phyloP scores from a whole-genome alignment of 2,329 filamentous ascomycete genomes.

The Apiospora rasikravindrae region DNA sequence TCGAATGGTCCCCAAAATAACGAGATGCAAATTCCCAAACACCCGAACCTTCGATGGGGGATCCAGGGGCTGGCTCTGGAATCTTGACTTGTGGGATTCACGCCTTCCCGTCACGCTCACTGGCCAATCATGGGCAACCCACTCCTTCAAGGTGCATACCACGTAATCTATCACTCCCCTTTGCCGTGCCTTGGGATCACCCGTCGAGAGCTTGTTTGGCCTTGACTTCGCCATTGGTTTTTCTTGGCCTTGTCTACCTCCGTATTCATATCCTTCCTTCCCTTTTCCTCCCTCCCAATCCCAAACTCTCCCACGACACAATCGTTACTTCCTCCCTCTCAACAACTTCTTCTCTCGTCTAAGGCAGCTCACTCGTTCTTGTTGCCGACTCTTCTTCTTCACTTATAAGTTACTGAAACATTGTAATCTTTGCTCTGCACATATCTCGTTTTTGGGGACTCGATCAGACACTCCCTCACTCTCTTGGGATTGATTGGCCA shows the following conservation, averaged over 20 bases:
- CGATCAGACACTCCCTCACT: background rate
- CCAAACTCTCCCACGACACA: conserved; percentile 19
- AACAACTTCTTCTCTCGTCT: conserved; percentile 27
- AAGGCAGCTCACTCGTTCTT: conserved; percentile 38
- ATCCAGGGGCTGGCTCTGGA: conserved; percentile 2
- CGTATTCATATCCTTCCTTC: conserved; percentile 21
- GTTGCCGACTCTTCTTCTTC: conserved; percentile 28
- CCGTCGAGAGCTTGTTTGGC: conserved; percentile 14
- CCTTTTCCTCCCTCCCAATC: conserved; percentile 22
- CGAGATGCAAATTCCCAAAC: conserved; percentile 11
- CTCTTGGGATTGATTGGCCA: background rate
- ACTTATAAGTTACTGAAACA: conserved; percentile 7
- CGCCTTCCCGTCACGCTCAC: background rate
- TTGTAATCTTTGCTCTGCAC: conserved; percentile 22
- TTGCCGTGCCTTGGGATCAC: too few species aligned
- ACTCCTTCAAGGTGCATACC: conserved; percentile 14
- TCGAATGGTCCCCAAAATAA: background rate
- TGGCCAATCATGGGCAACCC: conserved; percentile 4
- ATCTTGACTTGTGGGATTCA: conserved; percentile 13
- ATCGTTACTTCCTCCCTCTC: conserved; percentile 29
- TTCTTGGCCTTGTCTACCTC: background rate
- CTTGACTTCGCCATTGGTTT: conserved; percentile 4
- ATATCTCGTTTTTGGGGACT: conserved; percentile 18
- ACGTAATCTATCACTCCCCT: background rate
- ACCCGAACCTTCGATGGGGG: conserved; percentile 9